These are phyloP conservation scores for Calophaca sinica DNA, from an alignment of 306 rosid genomes.

Conservation along the genomic window DNA sequence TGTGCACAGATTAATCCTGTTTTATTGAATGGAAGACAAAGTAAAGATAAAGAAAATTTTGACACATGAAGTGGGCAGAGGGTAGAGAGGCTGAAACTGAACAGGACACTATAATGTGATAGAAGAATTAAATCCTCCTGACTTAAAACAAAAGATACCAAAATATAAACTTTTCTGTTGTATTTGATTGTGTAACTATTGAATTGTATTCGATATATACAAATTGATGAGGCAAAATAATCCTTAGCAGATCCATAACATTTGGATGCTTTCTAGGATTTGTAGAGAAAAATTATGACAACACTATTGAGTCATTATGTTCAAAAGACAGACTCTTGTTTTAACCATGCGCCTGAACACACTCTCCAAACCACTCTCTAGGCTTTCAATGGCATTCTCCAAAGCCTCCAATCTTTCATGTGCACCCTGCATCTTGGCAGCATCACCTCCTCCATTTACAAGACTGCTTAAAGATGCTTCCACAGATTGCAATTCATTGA, in stretches of 20 bases:
- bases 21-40: too few relatives aligned
- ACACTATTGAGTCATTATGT: conserved; percentile 62
- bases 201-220: conserved; percentile 34
- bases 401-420: conserved; percentile 53
- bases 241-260: conserved; percentile 11
- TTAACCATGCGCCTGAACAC: conserved; percentile 68
- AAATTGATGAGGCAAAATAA: conserved; percentile 31
- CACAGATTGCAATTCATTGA: conserved; percentile 27
- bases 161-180: conserved; percentile 19
- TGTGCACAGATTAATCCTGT: too few relatives aligned
- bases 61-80: too few relatives aligned
- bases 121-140: background rate
- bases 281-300: background rate
- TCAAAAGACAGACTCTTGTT: conserved; percentile 67
- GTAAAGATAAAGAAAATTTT: too few relatives aligned
- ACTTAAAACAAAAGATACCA: background rate
- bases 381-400: conserved; percentile 57
- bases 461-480: conserved; percentile 28
- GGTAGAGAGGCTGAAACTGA: too few relatives aligned
- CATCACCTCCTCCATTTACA: conserved; percentile 28
- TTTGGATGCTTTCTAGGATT: conserved; percentile 6
- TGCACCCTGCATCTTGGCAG: conserved; percentile 47
- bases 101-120: background rate
- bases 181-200: conserved; percentile 25
- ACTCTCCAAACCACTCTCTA: conserved; percentile 63